Evolutionary conservation across 305 asterid species (phyloP), one percentile per base, ranked within the genome.

Genomic region (Solanum chacoense): DNA sequence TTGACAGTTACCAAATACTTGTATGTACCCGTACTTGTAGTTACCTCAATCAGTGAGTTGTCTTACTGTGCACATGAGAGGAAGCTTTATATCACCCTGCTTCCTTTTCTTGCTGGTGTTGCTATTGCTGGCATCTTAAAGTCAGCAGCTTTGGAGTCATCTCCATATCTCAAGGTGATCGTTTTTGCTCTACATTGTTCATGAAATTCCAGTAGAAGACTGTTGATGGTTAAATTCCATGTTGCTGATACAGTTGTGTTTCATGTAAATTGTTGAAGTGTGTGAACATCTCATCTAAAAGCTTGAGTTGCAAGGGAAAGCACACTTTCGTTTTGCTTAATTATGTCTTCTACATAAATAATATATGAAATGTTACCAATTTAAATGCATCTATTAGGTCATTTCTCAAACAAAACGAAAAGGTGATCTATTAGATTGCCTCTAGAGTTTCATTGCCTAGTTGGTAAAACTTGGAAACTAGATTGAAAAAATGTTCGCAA

Each of bases 1-100:
- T 87, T 97, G 90, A 90, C 93, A 26, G 98, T 95, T 84, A 42
- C 92, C 88, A 94, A 93, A 92, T 95, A 89, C 90, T 91, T 97
- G 67, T 93, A 92, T 63, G 26, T 95, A 28, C 99, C 99, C 36
- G 63, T 95, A 86, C 92, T 96, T 85, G 87, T 90, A 89, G 88
- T 95, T 83, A 93, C 96, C 35, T 92, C 95, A 8, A 69, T 96
- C 72, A 97, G 99, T 55, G 98, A 97, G 91, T 90, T 96, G 96
- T 97, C 98, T 74, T 97, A 96, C 89, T 95, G 98, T 91, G 99
- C 99, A 29, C 99, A 96, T 72, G 99, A 97, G 94, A 94, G 94
- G 92, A 95, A 95, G 95, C 91, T 96, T 16, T 91, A 88, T 91
- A 89, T 95, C 24, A 91, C 93, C 88, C 97, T 94, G n/a, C 29